Evolutionary conservation across 768 basidiomycete genomes (phyloP), one percentile per base, ranked within the genome.

Genomic region (Mycena crocata): DNA sequence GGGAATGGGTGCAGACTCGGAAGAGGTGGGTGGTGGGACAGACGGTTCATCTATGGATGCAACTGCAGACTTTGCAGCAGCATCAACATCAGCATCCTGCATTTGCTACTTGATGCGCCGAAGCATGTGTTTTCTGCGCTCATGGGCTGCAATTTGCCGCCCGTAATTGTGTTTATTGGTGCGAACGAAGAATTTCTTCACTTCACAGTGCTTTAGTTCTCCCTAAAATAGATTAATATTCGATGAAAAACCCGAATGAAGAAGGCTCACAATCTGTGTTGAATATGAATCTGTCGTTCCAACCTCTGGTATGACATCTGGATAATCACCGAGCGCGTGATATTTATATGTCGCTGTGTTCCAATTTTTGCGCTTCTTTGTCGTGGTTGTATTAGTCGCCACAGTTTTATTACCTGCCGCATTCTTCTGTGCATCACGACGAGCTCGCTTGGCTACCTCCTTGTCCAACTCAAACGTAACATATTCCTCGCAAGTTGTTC

Each of bases 221-320:
- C 76, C 74, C 80, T 81, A 46, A 5, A 23, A 30, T n/a, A 34
- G 32, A 24, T 46, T 54, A 21, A n/a, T 14, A 5, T 8, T 17
- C 23, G 2, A 31, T 15, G 19, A 9, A 26, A 13, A n/a, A 14
- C 9, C 2, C n/a, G 13, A 44, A 59, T 23, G 17, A 4, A 7
- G 58, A 42, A 48, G n/a, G n/a, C 62, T 37, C 30, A 79, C 77
- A 24, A 68, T 44, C 17, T 77, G 74, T 0, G 74, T 77, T 0
- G 73, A 72, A 24, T 72, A 75, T 1, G 71, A 74, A 32, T 80
- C 75, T 2, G 71, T 73, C 0, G 72, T 79, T 0, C 78, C 75
- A 0, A 56, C 35, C 4, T 4, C 1, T 0, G 15, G 17, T 21
- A 77, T 71, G 0, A 39, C 51, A 17, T 45, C 45, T 0, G 67